Evolutionary conservation across 2,329 filamentous ascomycete genomes (phyloP).

Genomic region (Calonectria montana): DNA sequence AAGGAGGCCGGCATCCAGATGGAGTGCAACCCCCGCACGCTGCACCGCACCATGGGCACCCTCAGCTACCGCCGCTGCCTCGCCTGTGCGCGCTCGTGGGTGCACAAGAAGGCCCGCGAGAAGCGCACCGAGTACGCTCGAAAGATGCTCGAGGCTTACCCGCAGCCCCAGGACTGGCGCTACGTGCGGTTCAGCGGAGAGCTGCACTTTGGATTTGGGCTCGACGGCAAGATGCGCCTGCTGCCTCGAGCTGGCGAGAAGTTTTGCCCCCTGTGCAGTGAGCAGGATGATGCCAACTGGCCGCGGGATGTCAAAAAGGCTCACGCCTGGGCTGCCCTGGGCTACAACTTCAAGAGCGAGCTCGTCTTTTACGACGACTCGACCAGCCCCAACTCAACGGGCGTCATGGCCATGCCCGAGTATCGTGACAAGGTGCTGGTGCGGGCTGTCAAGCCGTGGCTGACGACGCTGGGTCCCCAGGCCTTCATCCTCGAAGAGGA

Average conservation of each 20-base stretch:
- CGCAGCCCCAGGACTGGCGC: conserved; percentile 47
- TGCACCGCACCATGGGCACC: conserved; percentile 53
- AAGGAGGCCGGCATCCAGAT: conserved; percentile 48
- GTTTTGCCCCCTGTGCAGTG: conserved; percentile 44
- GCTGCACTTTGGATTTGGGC: conserved; percentile 53
- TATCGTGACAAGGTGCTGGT: conserved; percentile 50
- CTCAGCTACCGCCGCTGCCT: conserved; percentile 50
- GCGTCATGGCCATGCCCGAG: conserved; percentile 48
- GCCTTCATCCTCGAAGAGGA: conserved; percentile 51
- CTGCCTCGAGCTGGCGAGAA: conserved; percentile 49
- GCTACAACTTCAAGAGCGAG: conserved; percentile 52
- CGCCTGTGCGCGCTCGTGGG: conserved; percentile 43
- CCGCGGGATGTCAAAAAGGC: conserved; percentile 48
- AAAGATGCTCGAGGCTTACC: conserved; percentile 47
- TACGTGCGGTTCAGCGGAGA: conserved; percentile 50
- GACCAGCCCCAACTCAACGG: conserved; percentile 46
- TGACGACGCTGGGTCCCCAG: conserved; percentile 31
- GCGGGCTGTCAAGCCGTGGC: conserved; percentile 49
- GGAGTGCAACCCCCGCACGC: conserved; percentile 48
- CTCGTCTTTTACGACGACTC: conserved; percentile 52
- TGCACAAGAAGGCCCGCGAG: conserved; percentile 47
- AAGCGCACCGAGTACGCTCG: conserved; percentile 49
- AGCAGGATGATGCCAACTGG: conserved; percentile 43
- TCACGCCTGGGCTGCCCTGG: conserved; percentile 51
- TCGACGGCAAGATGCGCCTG: conserved; percentile 50